phyloP scores from a whole-genome alignment of 768 basidiomycete species.

The Phaeotremella skinneri region DNA sequence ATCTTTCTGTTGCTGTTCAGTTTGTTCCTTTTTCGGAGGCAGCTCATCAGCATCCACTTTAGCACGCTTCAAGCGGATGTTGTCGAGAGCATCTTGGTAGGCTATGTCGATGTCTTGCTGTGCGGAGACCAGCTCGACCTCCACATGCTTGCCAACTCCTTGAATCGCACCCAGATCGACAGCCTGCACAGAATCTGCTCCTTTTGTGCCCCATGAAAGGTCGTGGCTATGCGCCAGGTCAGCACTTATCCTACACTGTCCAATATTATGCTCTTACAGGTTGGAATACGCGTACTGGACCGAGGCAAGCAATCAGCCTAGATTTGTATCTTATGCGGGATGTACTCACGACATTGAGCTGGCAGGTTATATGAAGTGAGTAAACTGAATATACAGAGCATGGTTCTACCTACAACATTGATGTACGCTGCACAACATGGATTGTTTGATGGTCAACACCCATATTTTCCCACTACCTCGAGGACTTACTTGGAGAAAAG shows the following conservation, averaged over 20 bases:
- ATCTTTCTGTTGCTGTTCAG: conserved; percentile 51
- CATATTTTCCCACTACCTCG: conserved; percentile 50
- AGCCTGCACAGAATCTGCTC: conserved; percentile 65
- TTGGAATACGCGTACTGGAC: conserved; percentile 50
- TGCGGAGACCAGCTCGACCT: conserved; percentile 79
- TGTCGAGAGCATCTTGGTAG: conserved; percentile 78
- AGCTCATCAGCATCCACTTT: conserved; percentile 30
- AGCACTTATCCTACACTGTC: background rate
- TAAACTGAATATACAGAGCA: background rate
- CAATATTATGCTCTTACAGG: conserved; percentile 22
- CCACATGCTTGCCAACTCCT: conserved; percentile 74
- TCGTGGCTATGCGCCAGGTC: conserved; percentile 16
- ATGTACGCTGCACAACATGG: conserved; percentile 39
- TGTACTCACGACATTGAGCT: conserved; percentile 5
- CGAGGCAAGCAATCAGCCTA: too few species aligned
- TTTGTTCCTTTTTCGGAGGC: conserved; percentile 25
- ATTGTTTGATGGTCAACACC: conserved; percentile 59
- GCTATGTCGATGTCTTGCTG: conserved; percentile 77
- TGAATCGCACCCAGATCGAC: conserved; percentile 75
- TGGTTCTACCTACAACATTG: conserved; percentile 25
- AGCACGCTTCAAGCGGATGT: conserved; percentile 58
- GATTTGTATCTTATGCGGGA: too few species aligned
- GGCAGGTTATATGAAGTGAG: background rate
- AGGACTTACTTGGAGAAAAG: conserved; percentile 65
- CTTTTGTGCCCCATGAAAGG: conserved; percentile 81